These are phyloP conservation scores for Yarrowia divulgata DNA, from an alignment of 805 yeast genomes.

Conservation along the genomic window DNA sequence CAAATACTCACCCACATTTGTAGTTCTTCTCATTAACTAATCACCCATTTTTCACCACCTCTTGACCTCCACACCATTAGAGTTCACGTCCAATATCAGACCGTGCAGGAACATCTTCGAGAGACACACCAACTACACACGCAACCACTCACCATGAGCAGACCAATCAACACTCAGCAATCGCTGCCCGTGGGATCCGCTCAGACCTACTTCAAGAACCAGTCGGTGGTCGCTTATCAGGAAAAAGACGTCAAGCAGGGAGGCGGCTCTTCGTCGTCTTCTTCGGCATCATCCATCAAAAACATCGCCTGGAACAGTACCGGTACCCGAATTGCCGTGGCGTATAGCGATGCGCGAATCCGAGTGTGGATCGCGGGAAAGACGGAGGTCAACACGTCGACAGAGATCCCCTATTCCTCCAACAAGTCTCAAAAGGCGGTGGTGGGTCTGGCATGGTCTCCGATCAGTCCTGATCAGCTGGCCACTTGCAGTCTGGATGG, in stretches of 20 bases:
- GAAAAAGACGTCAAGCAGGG: slow-evolving; percentile 22
- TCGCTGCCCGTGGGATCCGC: slow-evolving; percentile 7
- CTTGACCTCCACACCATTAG: neutral
- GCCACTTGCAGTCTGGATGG: slow-evolving; percentile 61
- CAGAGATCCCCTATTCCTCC: slow-evolving; percentile 46
- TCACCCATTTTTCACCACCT: neutral
- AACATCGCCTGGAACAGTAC: slow-evolving; percentile 48
- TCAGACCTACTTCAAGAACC: slow-evolving; percentile 24
- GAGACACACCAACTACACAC: neutral
- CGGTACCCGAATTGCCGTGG: slow-evolving; percentile 48
- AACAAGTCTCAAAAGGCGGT: slow-evolving; percentile 53
- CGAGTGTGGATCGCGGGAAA: slow-evolving; percentile 52
- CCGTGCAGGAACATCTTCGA: neutral
- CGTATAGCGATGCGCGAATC: slow-evolving; percentile 48
- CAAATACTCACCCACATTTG: no score
- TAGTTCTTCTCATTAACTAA: no score
- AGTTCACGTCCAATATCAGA: slow-evolving; percentile 21
- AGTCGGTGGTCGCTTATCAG: slow-evolving; percentile 21
- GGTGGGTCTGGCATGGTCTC: slow-evolving; percentile 60
- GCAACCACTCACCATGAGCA: neutral
- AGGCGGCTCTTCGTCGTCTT: neutral
- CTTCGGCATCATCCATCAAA: slow-evolving; percentile 29
- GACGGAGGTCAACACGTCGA: slow-evolving; percentile 49
- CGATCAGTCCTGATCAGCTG: slow-evolving; percentile 55
- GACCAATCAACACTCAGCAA: slow-evolving; percentile 29